Evolutionary conservation across 176 grass and related monocot species (phyloP).

Genomic region (Oryza rufipogon): DNA sequence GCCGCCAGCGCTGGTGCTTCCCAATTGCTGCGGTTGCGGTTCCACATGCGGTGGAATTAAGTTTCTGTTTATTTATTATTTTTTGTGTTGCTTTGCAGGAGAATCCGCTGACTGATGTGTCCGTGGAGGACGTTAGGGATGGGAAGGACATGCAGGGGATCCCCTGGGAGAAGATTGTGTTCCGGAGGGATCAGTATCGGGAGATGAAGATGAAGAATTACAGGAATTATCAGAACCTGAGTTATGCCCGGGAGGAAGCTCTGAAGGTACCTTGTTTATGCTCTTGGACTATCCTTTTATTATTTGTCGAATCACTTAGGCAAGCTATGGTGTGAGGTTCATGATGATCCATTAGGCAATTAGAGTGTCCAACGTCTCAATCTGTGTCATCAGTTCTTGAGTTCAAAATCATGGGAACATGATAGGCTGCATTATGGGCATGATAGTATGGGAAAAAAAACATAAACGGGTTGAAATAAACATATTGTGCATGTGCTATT

Average conservation of each 20-base stretch:
- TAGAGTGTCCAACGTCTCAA: not conserved
- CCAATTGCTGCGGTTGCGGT: not conserved
- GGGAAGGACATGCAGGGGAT: slow-evolving; percentile 79
- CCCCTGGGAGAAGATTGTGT: slow-evolving; percentile 65
- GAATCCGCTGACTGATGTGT: slow-evolving; percentile 43
- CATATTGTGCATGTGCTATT: not conserved
- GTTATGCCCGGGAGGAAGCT: slow-evolving; percentile 44
- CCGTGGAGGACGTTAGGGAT: slow-evolving; percentile 31
- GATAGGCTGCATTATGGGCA: not conserved
- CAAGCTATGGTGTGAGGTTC: not conserved
- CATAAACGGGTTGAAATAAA: not conserved
- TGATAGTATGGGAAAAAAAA: not conserved
- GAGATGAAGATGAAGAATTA: slow-evolving; percentile 67
- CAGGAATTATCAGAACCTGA: slow-evolving; percentile 68
- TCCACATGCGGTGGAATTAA: not conserved
- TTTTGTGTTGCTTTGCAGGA: slow-evolving; percentile 23
- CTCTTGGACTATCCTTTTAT: not conserved
- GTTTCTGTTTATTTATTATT: not conserved
- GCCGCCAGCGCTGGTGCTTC: not conserved
- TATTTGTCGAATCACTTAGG: not conserved
- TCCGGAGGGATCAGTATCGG: slow-evolving; percentile 60
- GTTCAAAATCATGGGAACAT: not conserved
- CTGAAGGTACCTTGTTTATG: slow-evolving; percentile 32
- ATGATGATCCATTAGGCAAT: not conserved
- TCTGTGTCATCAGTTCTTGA: not conserved